Conservation (phyloP, 129 eudicot genomes). For the Heracleum sosnowskyi region DNA sequence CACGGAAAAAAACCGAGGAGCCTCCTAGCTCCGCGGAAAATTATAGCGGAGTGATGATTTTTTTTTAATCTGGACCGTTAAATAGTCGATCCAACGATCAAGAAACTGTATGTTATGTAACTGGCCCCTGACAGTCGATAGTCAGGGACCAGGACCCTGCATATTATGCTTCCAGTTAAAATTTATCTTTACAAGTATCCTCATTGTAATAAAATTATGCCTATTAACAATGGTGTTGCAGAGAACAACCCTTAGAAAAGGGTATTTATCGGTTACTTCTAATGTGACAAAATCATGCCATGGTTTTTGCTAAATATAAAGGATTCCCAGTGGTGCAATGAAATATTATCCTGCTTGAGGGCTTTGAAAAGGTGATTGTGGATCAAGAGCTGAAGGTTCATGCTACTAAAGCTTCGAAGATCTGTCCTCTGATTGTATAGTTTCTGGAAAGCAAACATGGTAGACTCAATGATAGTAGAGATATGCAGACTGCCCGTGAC, state of each 20-base stretch:
- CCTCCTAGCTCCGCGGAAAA: too few species aligned
- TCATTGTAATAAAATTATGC: background rate
- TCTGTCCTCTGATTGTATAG: background rate
- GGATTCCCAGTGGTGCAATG: background rate
- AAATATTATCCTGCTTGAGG: background rate
- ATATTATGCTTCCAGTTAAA: background rate
- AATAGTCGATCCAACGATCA: too few species aligned
- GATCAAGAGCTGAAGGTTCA: conserved; percentile 1
- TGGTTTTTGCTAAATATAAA: background rate
- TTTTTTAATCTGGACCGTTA: too few species aligned
- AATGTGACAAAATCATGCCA: background rate
- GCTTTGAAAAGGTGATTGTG: background rate
- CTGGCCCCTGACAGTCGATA: too few species aligned
- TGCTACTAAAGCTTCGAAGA: background rate
- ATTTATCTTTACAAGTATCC: too few species aligned
- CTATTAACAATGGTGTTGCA: conserved; percentile 5
- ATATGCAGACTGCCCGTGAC: background rate
- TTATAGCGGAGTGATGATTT: too few species aligned
- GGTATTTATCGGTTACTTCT: background rate
- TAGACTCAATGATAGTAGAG: background rate
- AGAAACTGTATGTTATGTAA: too few species aligned
- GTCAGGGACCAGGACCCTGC: too few species aligned
- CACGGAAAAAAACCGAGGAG: too few species aligned
- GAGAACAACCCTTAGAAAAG: conserved; percentile 12
- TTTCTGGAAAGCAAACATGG: background rate